phyloP scores from a whole-genome alignment of 2,329 filamentous ascomycete species.

The Pseudogymnoascus sp. region DNA sequence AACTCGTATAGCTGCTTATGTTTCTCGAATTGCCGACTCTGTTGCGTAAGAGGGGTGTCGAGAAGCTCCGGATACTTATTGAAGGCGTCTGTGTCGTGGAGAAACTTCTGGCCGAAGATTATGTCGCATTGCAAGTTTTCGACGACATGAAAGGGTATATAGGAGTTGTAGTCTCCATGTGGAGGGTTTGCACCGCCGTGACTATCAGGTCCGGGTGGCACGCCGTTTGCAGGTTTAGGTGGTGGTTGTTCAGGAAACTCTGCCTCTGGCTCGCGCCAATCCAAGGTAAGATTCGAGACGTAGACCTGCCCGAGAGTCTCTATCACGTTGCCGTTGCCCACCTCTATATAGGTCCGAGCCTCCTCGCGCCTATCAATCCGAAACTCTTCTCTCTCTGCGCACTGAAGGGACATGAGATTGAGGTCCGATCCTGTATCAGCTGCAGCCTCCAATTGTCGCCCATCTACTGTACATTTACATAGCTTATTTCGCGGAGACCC shows the following conservation, averaged over 20 bases:
- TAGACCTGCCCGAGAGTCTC: constrained; percentile 7
- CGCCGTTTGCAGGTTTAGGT: background rate
- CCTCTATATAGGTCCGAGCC: background rate
- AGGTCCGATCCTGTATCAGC: constrained; percentile 6
- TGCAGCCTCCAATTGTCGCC: background rate
- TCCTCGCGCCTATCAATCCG: constrained; percentile 8
- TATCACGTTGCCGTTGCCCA: background rate
- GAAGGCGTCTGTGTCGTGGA: background rate
- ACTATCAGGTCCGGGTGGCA: background rate
- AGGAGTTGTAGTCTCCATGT: background rate
- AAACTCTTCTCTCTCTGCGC: constrained; percentile 5
- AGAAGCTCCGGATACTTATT: background rate
- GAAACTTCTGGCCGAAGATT: background rate
- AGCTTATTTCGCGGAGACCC: background rate
- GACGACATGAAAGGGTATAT: background rate
- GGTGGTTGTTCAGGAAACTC: background rate
- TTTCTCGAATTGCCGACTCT: background rate
- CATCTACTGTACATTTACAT: background rate
- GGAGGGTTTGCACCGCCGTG: background rate
- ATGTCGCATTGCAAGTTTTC: background rate
- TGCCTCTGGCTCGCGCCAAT: background rate
- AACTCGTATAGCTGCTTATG: background rate
- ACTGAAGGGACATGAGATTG: constrained; percentile 5
- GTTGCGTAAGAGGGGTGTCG: background rate
- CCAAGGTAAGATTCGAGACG: background rate